These are phyloP conservation scores for Trichomonascaceae sp. DNA, from an alignment of 1,139 yeast species.

Conservation along the genomic window DNA sequence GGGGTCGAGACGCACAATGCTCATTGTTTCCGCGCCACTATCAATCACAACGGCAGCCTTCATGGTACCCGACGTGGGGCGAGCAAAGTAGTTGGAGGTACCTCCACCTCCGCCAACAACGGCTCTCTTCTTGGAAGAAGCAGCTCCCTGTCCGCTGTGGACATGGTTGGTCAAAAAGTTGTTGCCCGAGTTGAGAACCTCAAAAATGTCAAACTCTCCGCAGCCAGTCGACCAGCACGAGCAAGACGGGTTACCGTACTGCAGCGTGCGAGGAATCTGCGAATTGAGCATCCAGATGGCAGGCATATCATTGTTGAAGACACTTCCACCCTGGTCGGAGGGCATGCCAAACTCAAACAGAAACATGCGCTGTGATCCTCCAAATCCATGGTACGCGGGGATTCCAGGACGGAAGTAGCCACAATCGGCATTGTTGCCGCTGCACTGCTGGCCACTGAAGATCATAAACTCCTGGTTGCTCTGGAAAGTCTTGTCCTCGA, in stretches of 20 bases:
- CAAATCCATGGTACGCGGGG: constrained; percentile 87
- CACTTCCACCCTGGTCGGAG: constrained; percentile 23
- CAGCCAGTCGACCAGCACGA: constrained; percentile 97
- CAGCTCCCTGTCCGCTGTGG: constrained; percentile 73
- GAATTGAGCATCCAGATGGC: constrained; percentile 95
- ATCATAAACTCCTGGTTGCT: constrained; percentile 72
- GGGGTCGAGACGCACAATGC: constrained; percentile 48
- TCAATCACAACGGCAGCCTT: constrained; percentile 86
- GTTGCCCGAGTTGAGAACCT: constrained; percentile 63
- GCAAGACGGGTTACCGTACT: constrained; percentile 66
- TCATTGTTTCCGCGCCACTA: constrained; percentile 36
- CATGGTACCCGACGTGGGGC: constrained; percentile 68
- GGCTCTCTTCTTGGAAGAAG: constrained; percentile 24
- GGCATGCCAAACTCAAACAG: constrained; percentile 92
- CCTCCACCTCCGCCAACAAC: constrained; percentile 53
- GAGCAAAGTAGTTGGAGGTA: constrained; percentile 67
- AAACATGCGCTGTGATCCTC: constrained; percentile 60
- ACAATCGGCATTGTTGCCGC: constrained; percentile 39
- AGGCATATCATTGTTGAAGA: constrained; percentile 71
- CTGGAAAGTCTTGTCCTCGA: constrained; percentile 47
- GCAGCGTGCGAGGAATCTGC: constrained; percentile 84
- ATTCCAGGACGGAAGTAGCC: constrained; percentile 78
- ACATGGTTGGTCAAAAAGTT: constrained; percentile 64
- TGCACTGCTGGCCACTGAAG: constrained; percentile 58
- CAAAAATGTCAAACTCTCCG: constrained; percentile 91